Evolutionary conservation across 2,329 filamentous ascomycete genomes (phyloP), one percentile per base, ranked within the genome.

Genomic region (Gaeumannomyces tritici): DNA sequence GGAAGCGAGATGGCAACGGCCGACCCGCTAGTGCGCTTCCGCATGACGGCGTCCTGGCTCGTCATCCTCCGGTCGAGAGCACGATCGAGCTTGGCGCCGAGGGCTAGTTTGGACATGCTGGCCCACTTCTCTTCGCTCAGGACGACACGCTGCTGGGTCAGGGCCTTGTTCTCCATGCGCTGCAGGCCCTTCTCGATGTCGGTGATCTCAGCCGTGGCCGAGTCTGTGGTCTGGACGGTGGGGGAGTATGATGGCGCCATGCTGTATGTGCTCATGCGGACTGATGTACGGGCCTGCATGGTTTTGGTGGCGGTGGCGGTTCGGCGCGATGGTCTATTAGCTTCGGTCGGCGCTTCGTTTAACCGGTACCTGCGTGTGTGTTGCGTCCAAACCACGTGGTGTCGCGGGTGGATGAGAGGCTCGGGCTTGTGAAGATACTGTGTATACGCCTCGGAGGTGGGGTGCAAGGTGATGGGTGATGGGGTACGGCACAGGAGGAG

Each of bases 41-140:
- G 86, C 82, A 95, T 93, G 74, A 90, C 88, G 67, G 93, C 93
- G 70, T 97, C 93, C 75, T 97, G 93, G 68, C 89, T 79, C 31
- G 85, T 89, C 92, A 96, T 95, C 70, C 93, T 85, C 67, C 92
- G 83, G 68, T 89, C 89, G 62, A 97, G 84, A 27, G 93, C 92
- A 64, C 93, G 87, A 73, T 96, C 92, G 55, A 96, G 84, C 78
- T 96, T 96, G 64, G 92, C 92, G 59, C 92, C 90, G 61, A 96
- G 83, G 51, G 92, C 92, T 63, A 96, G 83, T 78, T 96, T 96
- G 79, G 86, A 88, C 75, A 96, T 80, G 73, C 89, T 88, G 70
- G 91, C 89, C 26, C 83, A 85, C 81, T 96, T 96, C 75, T 93
- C 87, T 66, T 89, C 85, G 72, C 81, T 89, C 66, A 93, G 85